A percentile compares a stretch with the other conserved stretches of the same genome.
phyloP scores from a whole-genome alignment of 2,329 filamentous ascomycete genomes.

The Penicillium sp. region DNA sequence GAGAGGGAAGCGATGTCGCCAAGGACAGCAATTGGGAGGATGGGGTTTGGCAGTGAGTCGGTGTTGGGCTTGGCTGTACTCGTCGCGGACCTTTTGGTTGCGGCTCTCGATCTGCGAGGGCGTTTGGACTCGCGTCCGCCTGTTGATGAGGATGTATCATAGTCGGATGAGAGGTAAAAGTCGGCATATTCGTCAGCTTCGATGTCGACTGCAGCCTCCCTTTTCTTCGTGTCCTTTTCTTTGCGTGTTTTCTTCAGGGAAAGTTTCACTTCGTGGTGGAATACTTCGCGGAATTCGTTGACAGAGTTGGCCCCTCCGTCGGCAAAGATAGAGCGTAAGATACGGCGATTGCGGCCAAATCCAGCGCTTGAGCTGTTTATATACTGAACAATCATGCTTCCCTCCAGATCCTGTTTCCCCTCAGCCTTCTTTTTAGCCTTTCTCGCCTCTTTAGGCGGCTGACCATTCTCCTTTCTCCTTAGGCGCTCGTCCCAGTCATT shows the following conservation, averaged over 20 bases:
- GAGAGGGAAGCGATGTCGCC: slow-evolving; percentile 46
- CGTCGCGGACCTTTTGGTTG: slow-evolving; percentile 14
- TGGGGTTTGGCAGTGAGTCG: slow-evolving; percentile 17
- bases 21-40: slow-evolving; percentile 34
- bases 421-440: slow-evolving; percentile 6
- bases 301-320: slow-evolving; percentile 43
- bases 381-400: slow-evolving; percentile 51
- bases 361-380: slow-evolving; percentile 37
- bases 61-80: slow-evolving; percentile 15
- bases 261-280: slow-evolving; percentile 50
- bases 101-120: slow-evolving; percentile 36
- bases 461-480: slow-evolving; percentile 16
- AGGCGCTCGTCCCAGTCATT: slow-evolving; percentile 49
- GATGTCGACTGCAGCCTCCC: slow-evolving; percentile 49
- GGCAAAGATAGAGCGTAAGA: slow-evolving; percentile 54
- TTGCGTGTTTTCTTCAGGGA: slow-evolving; percentile 10
- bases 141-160: slow-evolving; percentile 29
- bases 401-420: slow-evolving; percentile 25
- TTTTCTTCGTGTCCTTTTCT: slow-evolving; percentile 43
- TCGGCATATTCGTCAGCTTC: slow-evolving; percentile 53
- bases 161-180: slow-evolving; percentile 43
- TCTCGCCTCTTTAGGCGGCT: slow-evolving; percentile 16
- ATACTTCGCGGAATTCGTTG: slow-evolving; percentile 52
- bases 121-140: slow-evolving; percentile 39
- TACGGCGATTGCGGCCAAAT: slow-evolving; percentile 45